These are phyloP conservation scores for Fusarium veterinarium DNA, from an alignment of 2,329 filamentous ascomycete genomes.

Conservation along the genomic window DNA sequence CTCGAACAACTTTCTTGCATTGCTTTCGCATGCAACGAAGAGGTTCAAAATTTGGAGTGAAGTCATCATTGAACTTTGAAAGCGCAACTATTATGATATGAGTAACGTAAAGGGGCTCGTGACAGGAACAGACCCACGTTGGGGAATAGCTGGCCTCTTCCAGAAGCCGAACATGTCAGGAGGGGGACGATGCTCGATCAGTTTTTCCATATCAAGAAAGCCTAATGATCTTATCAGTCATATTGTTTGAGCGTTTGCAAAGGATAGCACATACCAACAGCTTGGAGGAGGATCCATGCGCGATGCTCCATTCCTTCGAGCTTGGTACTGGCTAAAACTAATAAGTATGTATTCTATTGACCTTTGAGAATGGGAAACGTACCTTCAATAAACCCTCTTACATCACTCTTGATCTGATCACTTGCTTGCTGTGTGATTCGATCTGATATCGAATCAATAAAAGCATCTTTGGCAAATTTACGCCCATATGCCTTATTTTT, in stretches of 20 bases:
- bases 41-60: slow-evolving; percentile 29
- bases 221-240: slow-evolving; percentile 3
- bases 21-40: slow-evolving; percentile 26
- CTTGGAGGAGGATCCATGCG: slow-evolving; percentile 35
- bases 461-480: slow-evolving; percentile 2
- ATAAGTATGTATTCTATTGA: neutral
- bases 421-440: slow-evolving; percentile 24
- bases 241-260: too few relatives aligned
- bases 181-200: slow-evolving; percentile 37
- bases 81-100: slow-evolving; percentile 15
- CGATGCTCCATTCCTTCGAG: slow-evolving; percentile 29
- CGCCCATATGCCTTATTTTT: neutral
- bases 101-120: neutral
- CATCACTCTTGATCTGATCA: slow-evolving; percentile 24
- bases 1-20: slow-evolving; percentile 29
- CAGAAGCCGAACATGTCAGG: slow-evolving; percentile 30
- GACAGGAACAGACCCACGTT: slow-evolving; percentile 14
- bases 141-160: slow-evolving; percentile 39
- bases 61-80: slow-evolving; percentile 13
- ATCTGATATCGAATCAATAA: slow-evolving; percentile 22
- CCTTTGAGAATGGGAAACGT: neutral
- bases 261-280: slow-evolving; percentile 13
- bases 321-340: slow-evolving; percentile 2
- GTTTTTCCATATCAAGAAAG: slow-evolving; percentile 37
- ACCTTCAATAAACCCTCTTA: slow-evolving; percentile 31